A percentile compares a stretch with the other conserved stretches of the same genome.
Evolutionary conservation across 2,329 filamentous ascomycete species (phyloP).

Genomic region (Paraphoma sp.): DNA sequence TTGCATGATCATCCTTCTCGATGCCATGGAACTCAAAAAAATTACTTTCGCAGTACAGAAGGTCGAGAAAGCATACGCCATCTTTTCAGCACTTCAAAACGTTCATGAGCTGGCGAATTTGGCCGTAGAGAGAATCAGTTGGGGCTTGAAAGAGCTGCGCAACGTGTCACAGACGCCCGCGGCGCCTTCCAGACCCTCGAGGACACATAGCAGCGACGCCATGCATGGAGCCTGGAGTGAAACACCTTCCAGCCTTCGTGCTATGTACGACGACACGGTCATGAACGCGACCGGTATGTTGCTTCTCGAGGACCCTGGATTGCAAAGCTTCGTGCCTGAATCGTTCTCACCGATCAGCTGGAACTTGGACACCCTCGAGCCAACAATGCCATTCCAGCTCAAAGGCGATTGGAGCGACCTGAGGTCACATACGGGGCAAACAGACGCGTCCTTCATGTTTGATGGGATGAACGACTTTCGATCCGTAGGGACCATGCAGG

Average conservation of each 20-base stretch:
- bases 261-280: slow-evolving; percentile 44
- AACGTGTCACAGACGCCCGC: slow-evolving; percentile 14
- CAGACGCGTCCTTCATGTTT: slow-evolving; percentile 5
- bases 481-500: slow-evolving; percentile 24
- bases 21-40: slow-evolving; percentile 52
- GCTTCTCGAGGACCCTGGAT: slow-evolving; percentile 54
- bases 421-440: slow-evolving; percentile 7
- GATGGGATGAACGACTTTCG: slow-evolving; percentile 13
- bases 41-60: slow-evolving; percentile 34
- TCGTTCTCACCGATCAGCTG: slow-evolving; percentile 43
- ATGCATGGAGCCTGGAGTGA: slow-evolving; percentile 19
- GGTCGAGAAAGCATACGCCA: slow-evolving; percentile 49
- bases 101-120: slow-evolving; percentile 55
- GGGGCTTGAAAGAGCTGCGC: slow-evolving; percentile 31
- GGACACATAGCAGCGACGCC: slow-evolving; percentile 5
- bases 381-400: slow-evolving; percentile 6
- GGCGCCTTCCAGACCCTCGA: slow-evolving; percentile 9
- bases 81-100: slow-evolving; percentile 53
- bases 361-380: slow-evolving; percentile 22
- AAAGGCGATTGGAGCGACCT: slow-evolving; percentile 21
- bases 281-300: slow-evolving; percentile 58
- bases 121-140: slow-evolving; percentile 51
- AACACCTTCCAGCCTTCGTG: slow-evolving; percentile 14
- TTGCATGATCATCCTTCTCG: slow-evolving; percentile 57
- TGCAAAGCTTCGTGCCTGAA: slow-evolving; percentile 47